Conservation (phyloP, 768 basidiomycete species). For the Lactarius vividus region DNA sequence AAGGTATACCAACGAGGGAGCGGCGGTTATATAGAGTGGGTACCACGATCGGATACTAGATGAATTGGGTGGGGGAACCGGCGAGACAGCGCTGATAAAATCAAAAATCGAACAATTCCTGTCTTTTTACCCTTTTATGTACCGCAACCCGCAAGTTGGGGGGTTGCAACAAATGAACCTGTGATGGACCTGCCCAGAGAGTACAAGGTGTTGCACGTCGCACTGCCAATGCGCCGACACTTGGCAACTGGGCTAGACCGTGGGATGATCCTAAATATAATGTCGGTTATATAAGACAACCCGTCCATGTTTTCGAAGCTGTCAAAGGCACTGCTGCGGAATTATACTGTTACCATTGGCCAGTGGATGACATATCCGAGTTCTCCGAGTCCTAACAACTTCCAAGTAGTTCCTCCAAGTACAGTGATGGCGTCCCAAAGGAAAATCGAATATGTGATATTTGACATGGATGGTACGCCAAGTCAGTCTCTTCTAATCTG, state of each 20-base stretch:
- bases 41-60: background rate
- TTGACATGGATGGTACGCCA: slow-evolving; percentile 37
- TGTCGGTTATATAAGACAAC: background rate
- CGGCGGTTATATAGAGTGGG: background rate
- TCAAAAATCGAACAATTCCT: background rate
- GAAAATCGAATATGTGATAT: slow-evolving; percentile 34
- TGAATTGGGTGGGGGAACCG: too few relatives aligned
- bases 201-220: background rate
- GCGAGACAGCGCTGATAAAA: background rate
- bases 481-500: background rate
- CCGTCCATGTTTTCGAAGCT: background rate
- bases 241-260: background rate
- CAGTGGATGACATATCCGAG: too few relatives aligned
- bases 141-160: background rate
- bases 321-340: background rate
- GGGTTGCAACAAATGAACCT: background rate
- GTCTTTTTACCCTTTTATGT: background rate
- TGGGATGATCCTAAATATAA: background rate
- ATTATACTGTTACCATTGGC: background rate
- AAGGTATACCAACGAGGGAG: background rate
- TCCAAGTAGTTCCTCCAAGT: background rate
- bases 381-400: too few relatives aligned
- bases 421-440: background rate
- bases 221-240: background rate
- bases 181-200: background rate